Evolutionary conservation across 1,284 basidiomycete genomes (phyloP).

Genomic region (Puccinia brachypodii): DNA sequence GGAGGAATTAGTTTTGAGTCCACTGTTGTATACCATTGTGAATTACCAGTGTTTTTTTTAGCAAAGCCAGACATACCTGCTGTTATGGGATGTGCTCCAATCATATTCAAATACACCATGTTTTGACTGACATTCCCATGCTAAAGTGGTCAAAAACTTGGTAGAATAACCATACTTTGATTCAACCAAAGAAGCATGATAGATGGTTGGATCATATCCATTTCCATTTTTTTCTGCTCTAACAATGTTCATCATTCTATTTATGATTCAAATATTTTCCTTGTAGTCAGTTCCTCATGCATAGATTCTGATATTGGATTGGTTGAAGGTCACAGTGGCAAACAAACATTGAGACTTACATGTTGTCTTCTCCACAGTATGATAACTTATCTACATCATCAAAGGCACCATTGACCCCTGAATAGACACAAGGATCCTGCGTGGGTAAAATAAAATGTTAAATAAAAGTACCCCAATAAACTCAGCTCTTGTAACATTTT

Average conservation of each 20-base stretch:
- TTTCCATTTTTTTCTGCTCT: slow-evolving; percentile 44
- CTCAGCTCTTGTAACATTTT: neutral
- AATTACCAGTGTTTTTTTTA: neutral
- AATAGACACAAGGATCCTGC: slow-evolving; percentile 44
- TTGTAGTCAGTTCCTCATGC: neutral
- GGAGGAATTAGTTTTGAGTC: neutral
- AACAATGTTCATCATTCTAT: slow-evolving; percentile 48
- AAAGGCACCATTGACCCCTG: slow-evolving; percentile 40
- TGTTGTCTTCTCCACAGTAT: slow-evolving; percentile 46
- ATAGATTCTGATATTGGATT: neutral
- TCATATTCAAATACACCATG: slow-evolving; percentile 48
- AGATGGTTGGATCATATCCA: slow-evolving; percentile 37
- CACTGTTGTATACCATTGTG: no score
- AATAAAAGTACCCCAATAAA: no score
- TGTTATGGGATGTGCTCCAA: slow-evolving; percentile 14
- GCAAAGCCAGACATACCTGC: slow-evolving; percentile 15
- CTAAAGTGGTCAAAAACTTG: slow-evolving; percentile 44
- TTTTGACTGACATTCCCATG: slow-evolving; percentile 45
- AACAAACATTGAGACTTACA: slow-evolving; percentile 18
- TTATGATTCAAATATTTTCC: neutral
- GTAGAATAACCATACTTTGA: slow-evolving; percentile 38
- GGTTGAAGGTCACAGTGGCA: neutral
- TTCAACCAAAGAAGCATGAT: slow-evolving; percentile 36
- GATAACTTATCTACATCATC: slow-evolving; percentile 21
- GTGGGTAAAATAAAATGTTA: neutral